phyloP scores from a whole-genome alignment of 1,139 yeast genomes.

The Scheffersomyces quercinus region DNA sequence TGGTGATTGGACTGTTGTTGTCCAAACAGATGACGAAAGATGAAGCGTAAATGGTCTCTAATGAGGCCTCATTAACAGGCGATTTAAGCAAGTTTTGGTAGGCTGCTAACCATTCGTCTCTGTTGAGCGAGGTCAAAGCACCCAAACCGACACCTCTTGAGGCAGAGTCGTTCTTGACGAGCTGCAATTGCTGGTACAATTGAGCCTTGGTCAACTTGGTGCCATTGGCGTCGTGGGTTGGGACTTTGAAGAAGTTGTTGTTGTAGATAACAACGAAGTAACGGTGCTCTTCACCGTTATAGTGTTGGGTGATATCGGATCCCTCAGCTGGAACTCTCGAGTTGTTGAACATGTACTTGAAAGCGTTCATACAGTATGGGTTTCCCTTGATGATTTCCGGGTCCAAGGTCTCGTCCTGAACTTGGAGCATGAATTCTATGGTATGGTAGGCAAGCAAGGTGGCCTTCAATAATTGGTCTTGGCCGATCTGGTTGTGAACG shows the following conservation, averaged over 20 bases:
- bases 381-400: conserved; percentile 80
- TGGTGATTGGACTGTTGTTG: conserved; percentile 68
- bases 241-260: conserved; percentile 81
- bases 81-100: conserved; percentile 59
- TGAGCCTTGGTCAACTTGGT: conserved; percentile 58
- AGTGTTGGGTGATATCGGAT: conserved; percentile 56
- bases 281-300: conserved; percentile 56
- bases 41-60: conserved; percentile 72
- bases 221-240: conserved; percentile 61
- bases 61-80: conserved; percentile 57
- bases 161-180: conserved; percentile 49
- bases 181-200: conserved; percentile 64
- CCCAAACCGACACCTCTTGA: conserved; percentile 61
- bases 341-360: conserved; percentile 88
- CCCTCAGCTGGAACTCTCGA: conserved; percentile 72
- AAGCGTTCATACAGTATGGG: conserved; percentile 94
- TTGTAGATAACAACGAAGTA: conserved; percentile 73
- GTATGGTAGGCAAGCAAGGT: conserved; percentile 59
- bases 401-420: conserved; percentile 61
- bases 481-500: conserved; percentile 52
- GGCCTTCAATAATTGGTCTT: conserved; percentile 76
- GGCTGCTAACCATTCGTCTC: conserved; percentile 76
- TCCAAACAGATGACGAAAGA: conserved; percentile 85
- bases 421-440: conserved; percentile 53
- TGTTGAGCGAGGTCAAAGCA: conserved; percentile 77